Evolutionary conservation across 139 green algal genomes (phyloP), one percentile per base, ranked within the genome.

Genomic region (Micractinium conductrix): DNA sequence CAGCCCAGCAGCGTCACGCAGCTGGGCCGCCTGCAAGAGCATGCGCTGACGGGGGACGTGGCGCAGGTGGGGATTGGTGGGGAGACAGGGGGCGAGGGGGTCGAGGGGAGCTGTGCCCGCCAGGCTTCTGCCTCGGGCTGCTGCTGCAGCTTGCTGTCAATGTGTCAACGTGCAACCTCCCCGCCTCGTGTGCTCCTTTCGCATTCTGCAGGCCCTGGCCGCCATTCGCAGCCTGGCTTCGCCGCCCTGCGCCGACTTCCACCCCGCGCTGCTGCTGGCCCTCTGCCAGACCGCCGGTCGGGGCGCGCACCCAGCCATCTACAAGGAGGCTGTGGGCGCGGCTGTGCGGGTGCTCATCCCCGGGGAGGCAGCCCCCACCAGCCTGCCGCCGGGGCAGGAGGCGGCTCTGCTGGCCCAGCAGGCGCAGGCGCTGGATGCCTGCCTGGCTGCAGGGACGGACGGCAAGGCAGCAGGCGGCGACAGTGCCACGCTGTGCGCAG

Each of bases 371-470:
- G 8, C 45, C 4, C 24, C 10, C 40, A 62, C 19, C 50, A 38
- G 1, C 33, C 26, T 87, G 73, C 38, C 73, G 7, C 24, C 72
- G 4, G 83, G 83, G 6, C 72, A 84, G 50, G 83, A 87, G n/a
- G 65, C 65, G 0, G 40, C 19, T 16, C 55, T 87, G 48, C 69
- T 87, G 65, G 33, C 45, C 17, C 14, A 10, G 28, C 74, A 44
- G 14, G 48, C 48, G 48, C 53, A 48, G 50, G 83, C 72, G 7
- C 73, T 74, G 1, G 38, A 35, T 44, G 30, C 24, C 38, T 82
- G 69, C 48, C 40, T 81, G 67, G 19, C 72, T 6, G 44, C 33
- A n/a, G 44, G 21, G 30, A 55, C 30, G 30, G 30, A 42, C 30
- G 4, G 35, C 79, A 43, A 14, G 40, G 4, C 65, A 72, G 55